Conservation (phyloP, 1,139 yeast species). For the Eremothecium coryli region DNA sequence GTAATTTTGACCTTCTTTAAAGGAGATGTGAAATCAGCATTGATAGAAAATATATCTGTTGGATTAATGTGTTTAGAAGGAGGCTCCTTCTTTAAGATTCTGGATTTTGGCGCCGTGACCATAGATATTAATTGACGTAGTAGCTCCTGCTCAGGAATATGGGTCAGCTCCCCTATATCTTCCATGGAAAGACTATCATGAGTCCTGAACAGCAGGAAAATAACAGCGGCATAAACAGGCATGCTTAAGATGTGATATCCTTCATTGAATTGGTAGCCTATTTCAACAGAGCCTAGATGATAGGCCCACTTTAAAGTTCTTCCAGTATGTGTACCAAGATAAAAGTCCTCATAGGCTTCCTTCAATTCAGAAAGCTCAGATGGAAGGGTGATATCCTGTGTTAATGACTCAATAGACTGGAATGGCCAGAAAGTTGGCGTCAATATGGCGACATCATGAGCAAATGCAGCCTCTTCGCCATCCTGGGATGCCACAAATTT, state of each 20-base stretch:
- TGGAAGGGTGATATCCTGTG: constrained; percentile 43
- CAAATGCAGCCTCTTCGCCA: constrained; percentile 18
- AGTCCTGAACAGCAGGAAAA: constrained; percentile 59
- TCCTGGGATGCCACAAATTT: constrained; percentile 13
- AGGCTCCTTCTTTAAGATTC: constrained; percentile 64
- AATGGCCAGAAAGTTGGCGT: constrained; percentile 37
- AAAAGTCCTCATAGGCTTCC: constrained; percentile 40
- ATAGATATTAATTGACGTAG: constrained; percentile 74
- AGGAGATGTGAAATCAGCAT: constrained; percentile 63
- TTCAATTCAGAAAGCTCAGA: constrained; percentile 37
- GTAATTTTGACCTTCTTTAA: constrained; percentile 66
- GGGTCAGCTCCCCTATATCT: constrained; percentile 58
- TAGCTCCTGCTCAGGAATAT: constrained; percentile 64
- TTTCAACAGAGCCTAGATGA: constrained; percentile 71
- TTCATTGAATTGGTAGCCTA: constrained; percentile 56
- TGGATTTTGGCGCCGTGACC: constrained; percentile 73
- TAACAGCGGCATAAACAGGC: constrained; percentile 72
- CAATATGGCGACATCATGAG: constrained; percentile 44
- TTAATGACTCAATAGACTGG: constrained; percentile 15
- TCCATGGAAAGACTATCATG: constrained; percentile 46
- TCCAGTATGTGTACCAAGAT: constrained; percentile 58
- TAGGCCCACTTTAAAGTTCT: constrained; percentile 78
- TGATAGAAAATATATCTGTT: constrained; percentile 58
- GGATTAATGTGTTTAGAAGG: constrained; percentile 62
- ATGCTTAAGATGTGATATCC: constrained; percentile 71